Percentiles rank a stretch among this genome's conserved stretches.
Conservation (phyloP, 2,329 filamentous ascomycete genomes). For the Colletotrichum orchidophilum region DNA sequence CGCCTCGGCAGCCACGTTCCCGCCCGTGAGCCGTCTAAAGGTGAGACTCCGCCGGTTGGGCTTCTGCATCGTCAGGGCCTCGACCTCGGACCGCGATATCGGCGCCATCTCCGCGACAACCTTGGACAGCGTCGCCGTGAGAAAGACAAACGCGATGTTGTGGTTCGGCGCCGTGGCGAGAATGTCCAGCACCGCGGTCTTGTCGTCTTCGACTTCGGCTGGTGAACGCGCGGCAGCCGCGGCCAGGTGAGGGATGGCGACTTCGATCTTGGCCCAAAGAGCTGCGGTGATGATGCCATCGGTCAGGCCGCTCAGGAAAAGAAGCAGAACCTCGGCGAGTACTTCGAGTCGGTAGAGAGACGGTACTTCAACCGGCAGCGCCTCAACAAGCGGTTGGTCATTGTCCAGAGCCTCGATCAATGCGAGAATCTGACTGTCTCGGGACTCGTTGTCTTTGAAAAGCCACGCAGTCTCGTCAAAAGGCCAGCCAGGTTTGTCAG, state of each 20-base stretch:
- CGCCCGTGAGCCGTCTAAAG: conserved; percentile 47
- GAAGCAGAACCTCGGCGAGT: conserved; percentile 74
- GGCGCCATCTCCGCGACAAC: conserved; percentile 59
- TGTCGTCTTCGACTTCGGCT: conserved; percentile 52
- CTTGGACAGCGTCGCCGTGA: conserved; percentile 77
- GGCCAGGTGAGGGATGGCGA: conserved; percentile 59
- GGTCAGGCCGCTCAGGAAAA: conserved; percentile 78
- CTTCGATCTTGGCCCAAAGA: conserved; percentile 77
- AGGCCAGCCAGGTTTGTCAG: conserved; percentile 67
- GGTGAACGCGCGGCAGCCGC: conserved; percentile 31
- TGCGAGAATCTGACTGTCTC: conserved; percentile 42
- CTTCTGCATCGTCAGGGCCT: conserved; percentile 41
- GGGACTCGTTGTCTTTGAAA: conserved; percentile 38
- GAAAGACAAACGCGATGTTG: conserved; percentile 89
- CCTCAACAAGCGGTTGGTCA: conserved; percentile 68
- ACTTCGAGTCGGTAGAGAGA: conserved; percentile 78
- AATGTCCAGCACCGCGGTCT: conserved; percentile 73
- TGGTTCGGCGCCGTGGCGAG: conserved; percentile 78
- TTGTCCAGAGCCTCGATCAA: conserved; percentile 77
- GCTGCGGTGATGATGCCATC: conserved; percentile 80
- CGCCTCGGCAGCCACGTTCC: conserved; percentile 38
- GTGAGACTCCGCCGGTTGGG: conserved; percentile 54
- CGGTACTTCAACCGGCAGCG: conserved; percentile 70
- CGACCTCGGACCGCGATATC: conserved; percentile 48
- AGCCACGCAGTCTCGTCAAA: conserved; percentile 56